Evolutionary conservation across 495 filamentous ascomycete genomes (phyloP), one percentile per base, ranked within the genome.

Genomic region (Staphylotrichum tortipilum): DNA sequence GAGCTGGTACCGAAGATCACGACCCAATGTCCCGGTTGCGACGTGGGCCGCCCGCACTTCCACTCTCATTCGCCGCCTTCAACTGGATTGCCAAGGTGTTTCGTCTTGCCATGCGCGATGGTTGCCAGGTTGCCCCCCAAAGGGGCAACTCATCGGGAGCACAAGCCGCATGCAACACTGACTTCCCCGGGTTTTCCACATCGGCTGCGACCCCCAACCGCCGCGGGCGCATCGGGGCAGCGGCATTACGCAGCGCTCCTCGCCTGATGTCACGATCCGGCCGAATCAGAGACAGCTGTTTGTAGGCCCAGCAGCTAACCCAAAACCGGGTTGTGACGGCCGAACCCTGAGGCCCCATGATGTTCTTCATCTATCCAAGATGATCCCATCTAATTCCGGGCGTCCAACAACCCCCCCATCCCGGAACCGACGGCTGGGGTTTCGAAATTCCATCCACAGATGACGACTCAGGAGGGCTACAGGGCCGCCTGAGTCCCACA

Each of bases 161-260:
- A 40, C 9, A 54, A 49, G 46, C 52, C 52, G 52, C 40, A 49
- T 49, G 40, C n/a, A 44, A 54, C 46, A 2, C 39, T 46, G 23
- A 3, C 19, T 3, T 35, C 17, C 14, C 34, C 43, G 21, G 14
- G 24, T 6, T 30, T 23, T 41, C 7, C 21, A 15, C 23, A 17
- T 6, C 12, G 3, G 7, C 24, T 12, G 17, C 22, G 1, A 6
- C 22, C 38, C 4, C 21, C 38, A 24, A 24, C 21, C 7, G 21
- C 22, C 22, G 21, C 22, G 12, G 22, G 38, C 38, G 26, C 14
- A 26, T 41, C 38, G 38, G 30, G 24, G 34, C 14, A 14, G 17
- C 39, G 22, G 48, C 48, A 49, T 49, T 49, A 38, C 41, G 19
- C 45, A 28, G 21, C 22, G n/a, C 12, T 23, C 10, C 26, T 30